Evolutionary conservation across 192 early-diverging fungal species (phyloP), one percentile per base, ranked within the genome.

Genomic region (Dissophora ornata): DNA sequence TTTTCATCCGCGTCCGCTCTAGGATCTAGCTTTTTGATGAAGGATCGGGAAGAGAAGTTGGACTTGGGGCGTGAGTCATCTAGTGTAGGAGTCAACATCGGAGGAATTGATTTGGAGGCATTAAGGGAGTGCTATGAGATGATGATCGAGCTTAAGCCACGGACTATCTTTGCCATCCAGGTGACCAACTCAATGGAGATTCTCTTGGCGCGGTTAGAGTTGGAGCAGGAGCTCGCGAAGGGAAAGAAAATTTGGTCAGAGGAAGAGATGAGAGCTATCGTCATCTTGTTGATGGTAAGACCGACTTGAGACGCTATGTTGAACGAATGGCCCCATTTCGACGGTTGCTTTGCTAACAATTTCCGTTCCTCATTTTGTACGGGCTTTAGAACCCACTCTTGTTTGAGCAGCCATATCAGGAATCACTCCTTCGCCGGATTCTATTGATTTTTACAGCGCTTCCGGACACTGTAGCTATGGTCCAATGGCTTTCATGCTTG

Each of bases 121-220:
- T 22, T 80, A 9, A 53, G 79, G 9, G 69, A 71, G 19, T 67
- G 64, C 18, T 80, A 80, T 28, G 69, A 71, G 49, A 62, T 64
- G 79, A 40, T 80, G 56, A 67, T 80, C 18, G 79, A 67, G 19
- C 47, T 69, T 10, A 67, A 80, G 25, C 79, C 79, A 3, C 33
- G 68, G 19, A 73, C 79, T 5, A 67, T 67, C 10, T 80, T 73
- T 53, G 54, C 69, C 11, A 67, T 69, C 34, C 52, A 67, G 5
- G 64, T 90, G 12, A 73, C 82, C 44, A 84, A 84, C 51, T 83
- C 85, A 1, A 68, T 90, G 6, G 89, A 90, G 62, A 69, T 85
- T 21, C 56, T 88, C 1, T 64, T 89, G 24, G 84, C 89, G 19
- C 60, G 78, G 24, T 59, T 90, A 36, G 71, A 82, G 15, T 59